Percentiles rank a stretch among this genome's conserved stretches.
Conservation (phyloP, 192 early-diverging fungal genomes). For the Coemansia erecta region DNA sequence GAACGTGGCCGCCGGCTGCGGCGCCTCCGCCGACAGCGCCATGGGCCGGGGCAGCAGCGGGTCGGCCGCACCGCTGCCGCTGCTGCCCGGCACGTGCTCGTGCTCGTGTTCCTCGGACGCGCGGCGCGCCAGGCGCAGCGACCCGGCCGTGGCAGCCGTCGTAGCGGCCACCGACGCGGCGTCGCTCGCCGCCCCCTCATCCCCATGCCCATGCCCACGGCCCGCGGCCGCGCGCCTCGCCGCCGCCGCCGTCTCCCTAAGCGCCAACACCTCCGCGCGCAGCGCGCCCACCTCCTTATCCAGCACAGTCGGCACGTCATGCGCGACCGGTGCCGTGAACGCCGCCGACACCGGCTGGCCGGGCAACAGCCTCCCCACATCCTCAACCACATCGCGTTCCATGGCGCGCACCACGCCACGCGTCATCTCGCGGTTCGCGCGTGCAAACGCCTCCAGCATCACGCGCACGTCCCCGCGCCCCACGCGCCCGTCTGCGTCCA, state of each 20-base stretch:
- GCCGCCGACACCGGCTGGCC: constrained; percentile 86
- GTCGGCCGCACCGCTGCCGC: no score
- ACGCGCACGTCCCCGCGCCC: constrained; percentile 78
- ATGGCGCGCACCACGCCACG: constrained; percentile 83
- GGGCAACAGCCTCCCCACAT: constrained; percentile 21
- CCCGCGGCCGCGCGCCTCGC: constrained; percentile 24
- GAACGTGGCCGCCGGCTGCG: constrained; percentile 29
- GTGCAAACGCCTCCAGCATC: constrained; percentile 93
- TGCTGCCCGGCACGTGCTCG: no score
- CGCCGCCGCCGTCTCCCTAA: constrained; percentile 19
- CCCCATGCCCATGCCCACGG: not conserved
- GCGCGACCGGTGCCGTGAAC: constrained; percentile 81
- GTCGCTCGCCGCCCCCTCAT: no score
- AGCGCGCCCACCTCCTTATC: constrained; percentile 41
- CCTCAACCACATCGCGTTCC: constrained; percentile 81
- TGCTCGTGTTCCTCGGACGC: constrained; percentile 4
- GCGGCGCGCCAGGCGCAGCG: no score
- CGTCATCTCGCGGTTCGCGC: constrained; percentile 86
- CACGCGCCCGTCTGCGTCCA: constrained; percentile 82
- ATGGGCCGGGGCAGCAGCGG: no score
- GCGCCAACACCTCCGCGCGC: constrained; percentile 34
- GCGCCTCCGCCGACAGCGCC: constrained; percentile 1
- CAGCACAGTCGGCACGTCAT: constrained; percentile 24
- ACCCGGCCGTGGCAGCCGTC: no score
- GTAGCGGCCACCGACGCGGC: no score